phyloP scores from a whole-genome alignment of 2,329 filamentous ascomycete species.

The Beauveria caledonica region DNA sequence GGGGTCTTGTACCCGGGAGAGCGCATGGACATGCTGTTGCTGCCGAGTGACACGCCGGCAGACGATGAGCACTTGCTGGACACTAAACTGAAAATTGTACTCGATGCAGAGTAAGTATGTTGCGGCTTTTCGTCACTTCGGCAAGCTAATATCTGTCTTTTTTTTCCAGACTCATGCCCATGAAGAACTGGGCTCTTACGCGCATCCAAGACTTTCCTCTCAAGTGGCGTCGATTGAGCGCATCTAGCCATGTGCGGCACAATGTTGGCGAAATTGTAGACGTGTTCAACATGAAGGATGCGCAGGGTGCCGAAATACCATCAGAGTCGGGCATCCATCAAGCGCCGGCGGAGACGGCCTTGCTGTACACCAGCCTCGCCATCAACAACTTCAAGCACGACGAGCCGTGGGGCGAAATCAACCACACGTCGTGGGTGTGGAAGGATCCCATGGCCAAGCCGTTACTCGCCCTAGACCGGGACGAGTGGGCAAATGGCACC shows the following conservation, averaged over 20 bases:
- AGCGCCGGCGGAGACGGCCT: slow-evolving; percentile 11
- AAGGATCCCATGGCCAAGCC: slow-evolving; percentile 10
- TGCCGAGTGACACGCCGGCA: not conserved
- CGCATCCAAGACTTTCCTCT: slow-evolving; percentile 16
- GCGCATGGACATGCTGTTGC: slow-evolving; percentile 15
- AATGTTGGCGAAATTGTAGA: not conserved
- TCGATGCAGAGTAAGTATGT: slow-evolving; percentile 9
- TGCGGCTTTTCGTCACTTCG: not conserved
- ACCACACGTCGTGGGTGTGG: slow-evolving; percentile 17
- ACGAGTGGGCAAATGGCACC: slow-evolving; percentile 13
- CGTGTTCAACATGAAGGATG: slow-evolving; percentile 1
- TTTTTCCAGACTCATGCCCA: slow-evolving; percentile 14
- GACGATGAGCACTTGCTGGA: not conserved
- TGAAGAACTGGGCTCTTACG: slow-evolving; percentile 16
- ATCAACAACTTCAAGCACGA: slow-evolving; percentile 16
- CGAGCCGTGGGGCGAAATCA: slow-evolving; percentile 17
- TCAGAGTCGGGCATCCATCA: not conserved
- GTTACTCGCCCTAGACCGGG: slow-evolving; percentile 13
- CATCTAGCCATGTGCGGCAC: not conserved
- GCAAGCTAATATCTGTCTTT: not conserved
- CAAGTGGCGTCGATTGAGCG: not conserved
- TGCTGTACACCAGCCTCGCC: slow-evolving; percentile 16
- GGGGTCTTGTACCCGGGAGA: slow-evolving; percentile 18
- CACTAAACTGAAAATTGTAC: slow-evolving; percentile 7
- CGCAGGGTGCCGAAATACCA: not conserved